Evolutionary conservation across 106 monocot genomes (phyloP).

Genomic region (Xerophyta viscosa): DNA sequence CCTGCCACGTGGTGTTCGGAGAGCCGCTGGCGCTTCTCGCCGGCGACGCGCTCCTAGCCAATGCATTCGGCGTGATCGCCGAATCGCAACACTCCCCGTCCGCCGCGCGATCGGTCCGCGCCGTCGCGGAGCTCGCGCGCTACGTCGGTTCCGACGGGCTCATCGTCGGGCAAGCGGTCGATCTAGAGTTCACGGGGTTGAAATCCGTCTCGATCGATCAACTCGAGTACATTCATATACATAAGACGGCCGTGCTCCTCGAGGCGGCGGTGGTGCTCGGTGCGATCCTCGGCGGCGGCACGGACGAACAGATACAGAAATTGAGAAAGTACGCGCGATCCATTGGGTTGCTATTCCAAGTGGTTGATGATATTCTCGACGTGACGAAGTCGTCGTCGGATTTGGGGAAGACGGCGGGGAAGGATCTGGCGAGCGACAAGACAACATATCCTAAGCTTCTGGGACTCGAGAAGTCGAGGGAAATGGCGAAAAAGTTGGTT

Average conservation of each 20-base stretch:
- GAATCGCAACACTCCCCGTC: too few species aligned
- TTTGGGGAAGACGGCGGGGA: too few species aligned
- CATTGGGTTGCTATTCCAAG: constrained; percentile 4
- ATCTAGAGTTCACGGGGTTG: not conserved
- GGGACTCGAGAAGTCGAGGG: not conserved
- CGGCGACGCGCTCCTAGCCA: constrained; percentile 4
- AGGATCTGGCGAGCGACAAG: not conserved
- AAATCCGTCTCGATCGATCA: not conserved
- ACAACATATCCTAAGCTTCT: too few species aligned
- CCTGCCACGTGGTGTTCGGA: constrained; percentile 1
- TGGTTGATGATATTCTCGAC: constrained; percentile 7
- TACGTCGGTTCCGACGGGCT: not conserved
- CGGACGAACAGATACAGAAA: not conserved
- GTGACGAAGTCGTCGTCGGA: not conserved
- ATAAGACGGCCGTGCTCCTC: not conserved
- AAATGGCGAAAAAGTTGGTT: not conserved
- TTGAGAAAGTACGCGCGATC: not conserved
- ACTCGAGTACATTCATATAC: constrained; percentile 1
- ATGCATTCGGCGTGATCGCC: not conserved
- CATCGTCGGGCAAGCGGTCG: not conserved
- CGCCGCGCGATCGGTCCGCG: not conserved
- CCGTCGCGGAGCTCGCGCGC: not conserved
- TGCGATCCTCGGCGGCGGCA: not conserved
- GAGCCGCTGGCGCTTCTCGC: not conserved
- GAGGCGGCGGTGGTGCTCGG: not conserved